A percentile compares a stretch with the other conserved stretches of the same genome.
phyloP scores from a whole-genome alignment of 208 protist species.

The Angomonas deanei region DNA sequence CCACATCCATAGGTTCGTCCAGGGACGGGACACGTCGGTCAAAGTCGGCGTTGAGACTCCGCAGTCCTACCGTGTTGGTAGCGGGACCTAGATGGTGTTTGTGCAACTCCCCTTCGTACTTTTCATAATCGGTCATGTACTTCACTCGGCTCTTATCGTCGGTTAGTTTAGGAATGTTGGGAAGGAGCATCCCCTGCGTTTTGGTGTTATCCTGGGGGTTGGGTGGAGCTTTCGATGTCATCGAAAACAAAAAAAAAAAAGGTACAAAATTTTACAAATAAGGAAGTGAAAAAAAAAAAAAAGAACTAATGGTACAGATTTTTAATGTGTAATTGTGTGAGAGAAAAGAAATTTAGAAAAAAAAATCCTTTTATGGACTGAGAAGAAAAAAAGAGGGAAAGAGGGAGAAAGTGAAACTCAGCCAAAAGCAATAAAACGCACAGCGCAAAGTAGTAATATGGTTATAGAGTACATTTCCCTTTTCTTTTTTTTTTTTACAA shows the following conservation, averaged over 20 bases:
- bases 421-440: no score
- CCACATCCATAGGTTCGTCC: conserved; percentile 54
- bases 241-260: not conserved
- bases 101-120: conserved; percentile 81
- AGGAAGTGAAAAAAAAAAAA: not conserved
- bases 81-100: conserved; percentile 77
- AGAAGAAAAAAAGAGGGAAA: not conserved
- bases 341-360: conserved; percentile 6
- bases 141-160: conserved; percentile 72
- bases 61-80: conserved; percentile 65
- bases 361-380: not conserved
- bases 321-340: not conserved
- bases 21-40: conserved; percentile 56
- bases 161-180: conserved; percentile 79
- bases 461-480: not conserved
- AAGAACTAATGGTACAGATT: not conserved
- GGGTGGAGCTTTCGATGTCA: not conserved
- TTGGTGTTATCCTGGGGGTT: conserved; percentile 12
- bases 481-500: not conserved
- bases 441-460: no score
- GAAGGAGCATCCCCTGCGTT: conserved; percentile 42
- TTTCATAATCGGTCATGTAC: conserved; percentile 85
- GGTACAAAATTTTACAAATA: not conserved
- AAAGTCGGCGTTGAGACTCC: conserved; percentile 50
- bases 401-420: not conserved